Evolutionary conservation across 1,139 yeast species (phyloP).

Genomic region (Yamadazyma taylorii): DNA sequence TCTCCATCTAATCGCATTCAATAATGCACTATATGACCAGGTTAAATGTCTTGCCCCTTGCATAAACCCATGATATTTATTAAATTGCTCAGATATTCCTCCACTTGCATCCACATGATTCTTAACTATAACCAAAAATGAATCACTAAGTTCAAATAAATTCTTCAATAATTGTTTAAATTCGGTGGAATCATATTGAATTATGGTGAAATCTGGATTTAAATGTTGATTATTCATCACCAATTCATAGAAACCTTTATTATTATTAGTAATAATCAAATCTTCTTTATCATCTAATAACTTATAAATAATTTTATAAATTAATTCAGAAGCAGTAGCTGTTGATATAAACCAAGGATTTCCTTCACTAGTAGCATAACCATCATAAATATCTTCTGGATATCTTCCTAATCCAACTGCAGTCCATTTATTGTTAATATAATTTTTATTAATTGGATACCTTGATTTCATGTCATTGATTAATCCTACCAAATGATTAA

Average conservation of each 20-base stretch:
- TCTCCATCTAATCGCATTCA: slow-evolving; percentile 72
- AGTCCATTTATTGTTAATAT: slow-evolving; percentile 24
- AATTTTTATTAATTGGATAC: slow-evolving; percentile 68
- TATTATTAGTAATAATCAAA: slow-evolving; percentile 25
- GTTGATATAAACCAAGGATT: slow-evolving; percentile 97
- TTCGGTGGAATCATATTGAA: slow-evolving; percentile 47
- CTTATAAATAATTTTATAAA: slow-evolving; percentile 40
- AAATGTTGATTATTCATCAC: slow-evolving; percentile 30
- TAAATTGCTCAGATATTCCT: slow-evolving; percentile 85
- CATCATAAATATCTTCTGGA: slow-evolving; percentile 92
- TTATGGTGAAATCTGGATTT: slow-evolving; percentile 24
- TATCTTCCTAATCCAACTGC: slow-evolving; percentile 81
- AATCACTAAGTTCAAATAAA: slow-evolving; percentile 65
- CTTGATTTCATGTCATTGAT: slow-evolving; percentile 67
- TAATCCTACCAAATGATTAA: slow-evolving; percentile 59
- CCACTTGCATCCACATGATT: slow-evolving; percentile 76
- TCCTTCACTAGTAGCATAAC: slow-evolving; percentile 70
- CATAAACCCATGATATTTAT: slow-evolving; percentile 76
- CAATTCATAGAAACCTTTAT: slow-evolving; percentile 34
- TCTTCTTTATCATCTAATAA: slow-evolving; percentile 22
- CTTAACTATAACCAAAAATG: slow-evolving; percentile 69
- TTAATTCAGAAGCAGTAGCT: slow-evolving; percentile 68
- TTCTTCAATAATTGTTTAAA: slow-evolving; percentile 46
- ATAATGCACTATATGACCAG: slow-evolving; percentile 87
- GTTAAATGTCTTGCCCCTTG: slow-evolving; percentile 87